Base-by-base conservation (phyloP, 1,284 basidiomycete species). In the Sporisorium sorghi region DNA sequence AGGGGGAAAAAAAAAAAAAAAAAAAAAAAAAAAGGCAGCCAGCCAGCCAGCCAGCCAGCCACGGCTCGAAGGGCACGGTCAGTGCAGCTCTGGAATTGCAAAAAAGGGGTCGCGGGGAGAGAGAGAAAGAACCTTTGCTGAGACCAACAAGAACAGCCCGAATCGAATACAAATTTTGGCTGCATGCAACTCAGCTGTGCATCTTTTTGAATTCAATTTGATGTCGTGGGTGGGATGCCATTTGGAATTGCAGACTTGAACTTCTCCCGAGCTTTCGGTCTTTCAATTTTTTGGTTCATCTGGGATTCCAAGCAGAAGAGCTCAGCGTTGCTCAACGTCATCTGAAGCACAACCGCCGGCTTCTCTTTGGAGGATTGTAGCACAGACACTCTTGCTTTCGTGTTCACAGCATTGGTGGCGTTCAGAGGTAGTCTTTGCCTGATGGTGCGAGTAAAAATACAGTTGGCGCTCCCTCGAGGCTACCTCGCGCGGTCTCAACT, bases 251-350 rank as follows among this genome's bases (percentile, higher is more conserved):
- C 10, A 44, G 23, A 23, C 23, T 21, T 30, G 10, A 26, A 65
- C 62, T 65, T 65, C 56, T 65, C 62, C 21, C 39, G 23, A 21
- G 43, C 23, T 57, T 42, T 54, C 62, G 56, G 62, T 49, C 30
- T 53, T 57, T 58, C 35, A 65, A 53, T 54, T 17, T 58, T 65
- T n/a, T n/a, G 50, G 50, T 40, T 40, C 37, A 19, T 19, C n/a
- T 40, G n/a, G 6, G 37, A 19, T 8, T 40, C 37, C 37, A 40
- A 40, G 17, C 35, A 10, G n/a, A 5, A 17, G 17, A 4, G 5
- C 35, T 64, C 15, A 40, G 37, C 37, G 1, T 17, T 19, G n/a
- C 6, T 9, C 7, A 8, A 5, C 7, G 37, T 37, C n/a, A n/a
- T n/a, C n/a, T n/a, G n/a, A n/a, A n/a, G n/a, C n/a, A n/a, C n/a